Base-by-base conservation (phyloP, 352 stramenopile species). In the Chrysophaeum taylorii region DNA sequence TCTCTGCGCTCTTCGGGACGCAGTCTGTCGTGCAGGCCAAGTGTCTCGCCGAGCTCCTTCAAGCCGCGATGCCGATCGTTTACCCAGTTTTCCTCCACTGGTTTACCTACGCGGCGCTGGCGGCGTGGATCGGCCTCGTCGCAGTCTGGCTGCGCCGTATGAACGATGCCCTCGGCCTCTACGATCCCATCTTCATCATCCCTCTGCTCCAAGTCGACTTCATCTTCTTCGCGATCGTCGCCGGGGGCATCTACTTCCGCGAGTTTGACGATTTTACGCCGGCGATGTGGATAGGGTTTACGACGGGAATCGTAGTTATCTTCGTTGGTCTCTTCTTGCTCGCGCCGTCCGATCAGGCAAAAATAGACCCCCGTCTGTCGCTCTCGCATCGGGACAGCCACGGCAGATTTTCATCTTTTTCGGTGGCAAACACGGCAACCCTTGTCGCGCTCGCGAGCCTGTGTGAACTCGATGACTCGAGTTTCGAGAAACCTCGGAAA, bases 131-230 rank as follows among this genome's bases (percentile, higher is more conserved):
- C 2, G 27, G 15, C 31, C 60, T 73, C 69, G 69, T 73, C 33
- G 66, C 25, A 36, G 41, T 73, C 54, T 73, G 69, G 69, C 53
- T 73, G 9, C 64, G 38, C 35, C 66, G 69, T 50, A 69, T 73
- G 60, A 73, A 73, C 69, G 60, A 37, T 25, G 69, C 69, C 0
- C 69, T 73, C 21, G 69, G 69, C 4, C 50, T 54, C 60, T 73
- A 73, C 60, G 50, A 67, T n/a, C 60, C 69, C 38, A 64, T 73
- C 27, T 73, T 73, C 69, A 73, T 73, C 60, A 63, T 73, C 23
- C 69, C 69, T 2, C 38, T 73, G 15, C 39, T 73, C 16, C 69
- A 73, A 39, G 69, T 39, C 4, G 57, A 54, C 37, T 73, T 70
- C 37, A 73, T 73, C 53, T 29, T 73, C 35, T 62, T 73, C 16